These are phyloP conservation scores for Ceratocystis albifundus DNA, from an alignment of 2,329 filamentous ascomycete genomes.

Conservation along the genomic window DNA sequence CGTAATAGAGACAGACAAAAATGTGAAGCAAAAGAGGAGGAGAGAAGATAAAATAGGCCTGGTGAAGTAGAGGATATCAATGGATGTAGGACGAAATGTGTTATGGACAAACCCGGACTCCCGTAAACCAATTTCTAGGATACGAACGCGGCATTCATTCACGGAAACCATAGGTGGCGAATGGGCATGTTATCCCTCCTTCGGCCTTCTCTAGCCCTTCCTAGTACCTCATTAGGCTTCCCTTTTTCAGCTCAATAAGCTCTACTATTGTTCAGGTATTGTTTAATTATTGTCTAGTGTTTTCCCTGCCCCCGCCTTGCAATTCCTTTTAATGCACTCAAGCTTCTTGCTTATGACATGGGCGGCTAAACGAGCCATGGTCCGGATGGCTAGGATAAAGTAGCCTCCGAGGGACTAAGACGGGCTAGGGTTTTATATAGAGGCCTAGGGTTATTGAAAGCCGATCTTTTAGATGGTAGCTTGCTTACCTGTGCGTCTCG, in stretches of 20 bases:
- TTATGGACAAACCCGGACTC: not conserved
- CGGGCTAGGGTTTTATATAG: not conserved
- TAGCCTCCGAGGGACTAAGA: not conserved
- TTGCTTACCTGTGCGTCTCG: too few species aligned
- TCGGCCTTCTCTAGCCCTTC: not conserved
- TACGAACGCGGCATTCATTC: not conserved
- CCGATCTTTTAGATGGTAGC: too few species aligned
- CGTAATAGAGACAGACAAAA: not conserved
- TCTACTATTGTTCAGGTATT: not conserved
- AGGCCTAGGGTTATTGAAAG: not conserved
- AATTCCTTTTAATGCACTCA: not conserved
- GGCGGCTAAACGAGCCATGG: not conserved
- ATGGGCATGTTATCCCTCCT: not conserved
- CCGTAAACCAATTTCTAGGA: too few species aligned
- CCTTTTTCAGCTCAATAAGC: slow-evolving; percentile 8
- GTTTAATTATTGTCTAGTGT: not conserved
- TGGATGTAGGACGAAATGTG: not conserved
- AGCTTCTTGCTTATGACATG: not conserved
- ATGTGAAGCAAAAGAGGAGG: not conserved
- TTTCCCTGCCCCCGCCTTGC: not conserved
- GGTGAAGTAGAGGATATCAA: not conserved
- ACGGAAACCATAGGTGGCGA: not conserved
- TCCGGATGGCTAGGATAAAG: not conserved
- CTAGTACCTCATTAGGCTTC: not conserved
- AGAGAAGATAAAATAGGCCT: not conserved